A percentile compares a stretch with the other conserved stretches of the same genome.
phyloP scores from a whole-genome alignment of 2,329 filamentous ascomycete species.

The Ilyonectria sp. region DNA sequence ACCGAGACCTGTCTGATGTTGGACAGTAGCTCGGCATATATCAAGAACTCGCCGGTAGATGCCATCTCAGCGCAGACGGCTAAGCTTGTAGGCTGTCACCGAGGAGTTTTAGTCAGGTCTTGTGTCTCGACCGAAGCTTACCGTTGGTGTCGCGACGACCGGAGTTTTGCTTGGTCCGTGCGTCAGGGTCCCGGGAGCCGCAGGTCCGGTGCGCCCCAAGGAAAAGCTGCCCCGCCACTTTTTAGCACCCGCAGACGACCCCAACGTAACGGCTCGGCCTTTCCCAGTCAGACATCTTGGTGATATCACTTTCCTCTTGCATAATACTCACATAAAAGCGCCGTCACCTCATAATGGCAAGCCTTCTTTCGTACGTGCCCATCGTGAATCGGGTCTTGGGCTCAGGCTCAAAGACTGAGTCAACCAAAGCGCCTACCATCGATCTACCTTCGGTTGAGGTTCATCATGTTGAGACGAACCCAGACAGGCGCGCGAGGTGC shows the following conservation, averaged over 20 bases:
- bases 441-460: slow-evolving; percentile 78
- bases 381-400: slow-evolving; percentile 48
- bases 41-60: slow-evolving; percentile 46
- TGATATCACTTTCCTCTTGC: slow-evolving; percentile 35
- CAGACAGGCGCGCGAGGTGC: slow-evolving; percentile 84
- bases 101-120: background rate
- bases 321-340: slow-evolving; percentile 22
- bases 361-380: slow-evolving; percentile 54
- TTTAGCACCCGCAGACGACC: slow-evolving; percentile 45
- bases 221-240: slow-evolving; percentile 47
- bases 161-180: slow-evolving; percentile 41
- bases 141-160: slow-evolving; percentile 1
- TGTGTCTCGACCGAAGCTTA: too few species aligned
- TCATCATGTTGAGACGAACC: slow-evolving; percentile 84
- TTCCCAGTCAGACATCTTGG: slow-evolving; percentile 44
- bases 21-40: slow-evolving; percentile 76
- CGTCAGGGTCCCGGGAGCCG: slow-evolving; percentile 7
- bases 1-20: slow-evolving; percentile 77
- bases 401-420: slow-evolving; percentile 45
- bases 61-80: slow-evolving; percentile 30
- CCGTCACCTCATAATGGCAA: slow-evolving; percentile 48
- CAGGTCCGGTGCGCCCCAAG: slow-evolving; percentile 31
- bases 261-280: slow-evolving; percentile 43
- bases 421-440: slow-evolving; percentile 71
- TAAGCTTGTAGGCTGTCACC: background rate